phyloP scores from a whole-genome alignment of 148 eudicot species.

The Silene latifolia region DNA sequence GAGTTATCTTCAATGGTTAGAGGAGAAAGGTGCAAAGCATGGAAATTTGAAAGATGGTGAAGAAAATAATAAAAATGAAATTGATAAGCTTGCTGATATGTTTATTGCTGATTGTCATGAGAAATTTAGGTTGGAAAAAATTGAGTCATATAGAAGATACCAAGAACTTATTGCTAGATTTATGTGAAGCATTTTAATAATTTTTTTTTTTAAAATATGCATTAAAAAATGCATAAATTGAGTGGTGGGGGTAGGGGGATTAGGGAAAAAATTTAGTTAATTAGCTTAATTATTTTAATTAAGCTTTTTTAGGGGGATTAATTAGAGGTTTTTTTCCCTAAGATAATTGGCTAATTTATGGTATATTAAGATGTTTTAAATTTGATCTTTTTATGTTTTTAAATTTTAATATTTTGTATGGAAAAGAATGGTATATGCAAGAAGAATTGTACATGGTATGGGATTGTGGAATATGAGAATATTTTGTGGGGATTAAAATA shows the following conservation, averaged over 20 bases:
- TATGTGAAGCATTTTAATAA: conserved; percentile 20
- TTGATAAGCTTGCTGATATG: conserved; percentile 82
- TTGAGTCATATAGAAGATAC: conserved; percentile 81
- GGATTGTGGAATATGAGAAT: conserved; percentile 15
- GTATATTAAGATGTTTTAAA: not conserved
- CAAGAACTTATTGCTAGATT: conserved; percentile 98
- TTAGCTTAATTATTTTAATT: not conserved
- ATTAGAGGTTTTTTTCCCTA: not conserved
- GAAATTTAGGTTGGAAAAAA: conserved; percentile 92
- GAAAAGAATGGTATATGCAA: conserved; percentile 19
- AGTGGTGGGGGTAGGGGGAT: no score
- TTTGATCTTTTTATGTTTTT: not conserved
- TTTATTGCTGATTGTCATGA: conserved; percentile 88
- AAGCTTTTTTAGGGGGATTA: not conserved
- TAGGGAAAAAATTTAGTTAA: not conserved
- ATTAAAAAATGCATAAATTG: not conserved
- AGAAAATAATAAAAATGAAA: conserved; percentile 46
- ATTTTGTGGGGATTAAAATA: not conserved
- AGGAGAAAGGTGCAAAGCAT: conserved; percentile 43
- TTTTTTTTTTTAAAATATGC: not conserved
- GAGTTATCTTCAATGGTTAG: conserved; percentile 90
- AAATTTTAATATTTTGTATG: not conserved
- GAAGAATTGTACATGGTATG: conserved; percentile 43
- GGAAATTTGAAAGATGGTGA: conserved; percentile 13
- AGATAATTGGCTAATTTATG: conserved; percentile 1